Evolutionary conservation across 2,329 filamentous ascomycete genomes (phyloP).

Genomic region (Alternaria incomplexa): DNA sequence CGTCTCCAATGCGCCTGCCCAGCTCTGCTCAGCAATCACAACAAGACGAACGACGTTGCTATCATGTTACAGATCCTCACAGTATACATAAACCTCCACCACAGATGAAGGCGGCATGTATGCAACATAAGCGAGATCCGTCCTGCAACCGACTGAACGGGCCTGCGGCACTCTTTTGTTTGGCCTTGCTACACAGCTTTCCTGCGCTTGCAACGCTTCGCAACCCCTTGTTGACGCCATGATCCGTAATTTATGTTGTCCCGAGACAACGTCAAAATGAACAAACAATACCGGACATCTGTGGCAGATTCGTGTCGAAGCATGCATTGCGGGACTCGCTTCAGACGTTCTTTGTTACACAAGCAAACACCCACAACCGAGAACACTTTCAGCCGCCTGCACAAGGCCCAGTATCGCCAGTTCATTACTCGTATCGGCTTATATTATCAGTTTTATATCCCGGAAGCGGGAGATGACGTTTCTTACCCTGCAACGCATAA

Average conservation of each 20-base stretch:
- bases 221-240: background rate
- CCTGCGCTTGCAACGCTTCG: background rate
- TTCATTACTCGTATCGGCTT: background rate
- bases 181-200: background rate
- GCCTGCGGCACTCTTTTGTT: background rate
- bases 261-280: background rate
- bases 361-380: background rate
- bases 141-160: background rate
- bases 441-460: background rate
- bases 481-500: constrained; percentile 3
- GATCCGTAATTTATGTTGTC: background rate
- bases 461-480: constrained; percentile 6
- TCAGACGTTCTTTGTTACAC: background rate
- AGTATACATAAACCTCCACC: background rate
- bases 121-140: too few species aligned
- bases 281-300: background rate
- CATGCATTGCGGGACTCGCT: background rate
- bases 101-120: background rate
- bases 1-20: background rate
- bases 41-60: background rate
- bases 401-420: background rate
- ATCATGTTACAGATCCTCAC: background rate
- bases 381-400: background rate
- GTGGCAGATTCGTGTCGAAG: background rate
- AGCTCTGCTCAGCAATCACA: background rate